phyloP scores from a whole-genome alignment of 2,329 filamentous ascomycete genomes.

The Arthroderma sp. region DNA sequence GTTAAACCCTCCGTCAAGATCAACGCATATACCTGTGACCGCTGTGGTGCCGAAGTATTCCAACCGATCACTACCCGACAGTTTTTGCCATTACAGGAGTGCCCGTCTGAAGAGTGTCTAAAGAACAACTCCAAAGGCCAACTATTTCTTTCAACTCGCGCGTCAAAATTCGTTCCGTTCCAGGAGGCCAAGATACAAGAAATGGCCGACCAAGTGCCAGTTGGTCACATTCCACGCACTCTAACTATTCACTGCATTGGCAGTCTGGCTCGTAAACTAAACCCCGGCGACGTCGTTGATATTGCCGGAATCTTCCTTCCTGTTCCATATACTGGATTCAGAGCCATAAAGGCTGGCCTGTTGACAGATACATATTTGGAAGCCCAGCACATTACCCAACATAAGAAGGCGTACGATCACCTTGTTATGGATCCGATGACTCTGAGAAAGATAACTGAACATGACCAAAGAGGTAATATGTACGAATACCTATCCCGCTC shows the following conservation, averaged over 20 bases:
- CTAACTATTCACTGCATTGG: conserved; percentile 85
- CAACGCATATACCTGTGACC: conserved; percentile 94
- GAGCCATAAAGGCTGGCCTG: conserved; percentile 90
- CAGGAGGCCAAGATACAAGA: conserved; percentile 98
- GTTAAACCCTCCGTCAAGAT: conserved; percentile 97
- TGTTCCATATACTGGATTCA: conserved; percentile 97
- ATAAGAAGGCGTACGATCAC: conserved; percentile 96
- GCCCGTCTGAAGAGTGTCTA: conserved; percentile 80
- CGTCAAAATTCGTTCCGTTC: conserved; percentile 93
- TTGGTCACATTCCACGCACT: conserved; percentile 89
- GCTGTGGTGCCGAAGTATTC: conserved; percentile 94
- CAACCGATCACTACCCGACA: conserved; percentile 87
- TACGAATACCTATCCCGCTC: conserved; percentile 94
- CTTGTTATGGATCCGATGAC: conserved; percentile 71
- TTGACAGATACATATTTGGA: conserved; percentile 95
- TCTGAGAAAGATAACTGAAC: conserved; percentile 70
- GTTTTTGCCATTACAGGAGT: conserved; percentile 74
- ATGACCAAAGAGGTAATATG: conserved; percentile 73
- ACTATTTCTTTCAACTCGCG: conserved; percentile 84
- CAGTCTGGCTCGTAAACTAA: conserved; percentile 70
- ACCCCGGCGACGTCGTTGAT: conserved; percentile 87
- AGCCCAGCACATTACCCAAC: conserved; percentile 82
- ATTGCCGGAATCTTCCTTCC: conserved; percentile 91
- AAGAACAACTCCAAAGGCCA: conserved; percentile 86
- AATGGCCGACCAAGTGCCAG: conserved; percentile 96